Percentiles rank a stretch among this genome's conserved stretches.
Evolutionary conservation across 2,329 filamentous ascomycete species (phyloP).

Genomic region (Orbilia blumenaviensis): DNA sequence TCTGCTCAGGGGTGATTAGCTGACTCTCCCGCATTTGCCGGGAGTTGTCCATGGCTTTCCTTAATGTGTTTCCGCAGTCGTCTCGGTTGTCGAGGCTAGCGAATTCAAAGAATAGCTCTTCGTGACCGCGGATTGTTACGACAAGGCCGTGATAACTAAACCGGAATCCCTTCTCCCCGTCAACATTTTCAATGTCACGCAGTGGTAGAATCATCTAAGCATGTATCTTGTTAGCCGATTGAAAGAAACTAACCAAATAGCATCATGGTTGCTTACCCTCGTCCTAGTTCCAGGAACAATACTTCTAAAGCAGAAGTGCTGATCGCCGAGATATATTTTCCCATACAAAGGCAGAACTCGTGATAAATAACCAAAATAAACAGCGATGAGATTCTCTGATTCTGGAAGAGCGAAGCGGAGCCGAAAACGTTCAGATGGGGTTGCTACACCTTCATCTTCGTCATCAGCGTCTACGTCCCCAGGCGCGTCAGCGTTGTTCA

Average conservation of each 20-base stretch:
- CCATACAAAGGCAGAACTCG: conserved; percentile 91
- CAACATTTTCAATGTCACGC: conserved; percentile 88
- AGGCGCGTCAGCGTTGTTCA: conserved; percentile 61
- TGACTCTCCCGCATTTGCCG: conserved; percentile 76
- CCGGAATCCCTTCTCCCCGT: conserved; percentile 93
- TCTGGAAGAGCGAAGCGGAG: conserved; percentile 88
- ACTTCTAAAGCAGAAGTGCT: conserved; percentile 90
- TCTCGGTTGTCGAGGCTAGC: conserved; percentile 78
- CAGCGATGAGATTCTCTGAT: conserved; percentile 82
- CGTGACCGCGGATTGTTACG: conserved; percentile 90
- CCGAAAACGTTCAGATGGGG: conserved; percentile 80
- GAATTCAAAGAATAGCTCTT: conserved; percentile 97
- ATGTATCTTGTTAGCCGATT: conserved; percentile 44
- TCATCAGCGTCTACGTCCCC: conserved; percentile 67
- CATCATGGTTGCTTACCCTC: conserved; percentile 65
- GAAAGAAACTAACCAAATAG: neutral
- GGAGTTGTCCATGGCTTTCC: conserved; percentile 77
- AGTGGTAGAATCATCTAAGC: conserved; percentile 78
- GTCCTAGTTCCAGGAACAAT: conserved; percentile 87
- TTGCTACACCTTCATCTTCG: conserved; percentile 71
- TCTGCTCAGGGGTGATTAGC: conserved; percentile 73
- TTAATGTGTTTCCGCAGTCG: conserved; percentile 83
- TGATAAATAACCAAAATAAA: conserved; percentile 92
- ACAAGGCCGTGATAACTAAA: conserved; percentile 91
- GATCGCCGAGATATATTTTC: conserved; percentile 92